These are phyloP conservation scores for Mycena rosella DNA, from an alignment of 768 basidiomycete genomes.

Conservation along the genomic window DNA sequence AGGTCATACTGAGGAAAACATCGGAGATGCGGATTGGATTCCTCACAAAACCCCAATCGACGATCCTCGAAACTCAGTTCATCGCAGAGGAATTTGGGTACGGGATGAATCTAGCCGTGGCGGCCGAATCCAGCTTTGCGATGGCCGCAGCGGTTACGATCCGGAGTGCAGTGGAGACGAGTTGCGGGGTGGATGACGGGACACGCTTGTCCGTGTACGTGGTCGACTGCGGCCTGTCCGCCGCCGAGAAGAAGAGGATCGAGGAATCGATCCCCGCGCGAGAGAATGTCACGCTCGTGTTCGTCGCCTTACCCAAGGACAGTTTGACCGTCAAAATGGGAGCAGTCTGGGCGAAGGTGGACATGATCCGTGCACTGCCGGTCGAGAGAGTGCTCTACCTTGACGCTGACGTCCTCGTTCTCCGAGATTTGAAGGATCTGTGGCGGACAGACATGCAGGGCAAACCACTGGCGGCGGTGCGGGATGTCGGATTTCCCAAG, in stretches of 20 bases:
- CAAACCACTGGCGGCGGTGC: slow-evolving; percentile 56
- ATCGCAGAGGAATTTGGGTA: slow-evolving; percentile 47
- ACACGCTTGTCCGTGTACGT: slow-evolving; percentile 63
- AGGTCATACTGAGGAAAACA: slow-evolving; percentile 66
- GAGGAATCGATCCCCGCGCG: slow-evolving; percentile 42
- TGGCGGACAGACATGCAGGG: slow-evolving; percentile 62
- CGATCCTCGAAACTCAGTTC: slow-evolving; percentile 28
- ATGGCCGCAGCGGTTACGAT: slow-evolving; percentile 64
- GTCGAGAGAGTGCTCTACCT: slow-evolving; percentile 65
- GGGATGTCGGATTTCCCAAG: slow-evolving; percentile 64
- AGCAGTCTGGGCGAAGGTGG: slow-evolving; percentile 64
- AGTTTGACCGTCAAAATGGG: slow-evolving; percentile 42
- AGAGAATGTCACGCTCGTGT: slow-evolving; percentile 55
- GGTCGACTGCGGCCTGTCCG: slow-evolving; percentile 59
- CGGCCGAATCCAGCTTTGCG: slow-evolving; percentile 58
- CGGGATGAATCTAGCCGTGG: slow-evolving; percentile 61
- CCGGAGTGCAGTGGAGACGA: slow-evolving; percentile 46
- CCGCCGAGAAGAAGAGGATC: slow-evolving; percentile 50
- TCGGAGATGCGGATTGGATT: slow-evolving; percentile 68
- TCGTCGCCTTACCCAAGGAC: slow-evolving; percentile 52
- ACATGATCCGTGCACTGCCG: slow-evolving; percentile 59
- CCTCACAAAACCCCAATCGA: slow-evolving; percentile 35
- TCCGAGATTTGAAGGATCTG: slow-evolving; percentile 52
- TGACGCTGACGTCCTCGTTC: slow-evolving; percentile 65
- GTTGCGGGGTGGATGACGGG: slow-evolving; percentile 42